Evolutionary conservation across 108 stramenopile genomes (phyloP).

Genomic region (Ochromonas danica): DNA sequence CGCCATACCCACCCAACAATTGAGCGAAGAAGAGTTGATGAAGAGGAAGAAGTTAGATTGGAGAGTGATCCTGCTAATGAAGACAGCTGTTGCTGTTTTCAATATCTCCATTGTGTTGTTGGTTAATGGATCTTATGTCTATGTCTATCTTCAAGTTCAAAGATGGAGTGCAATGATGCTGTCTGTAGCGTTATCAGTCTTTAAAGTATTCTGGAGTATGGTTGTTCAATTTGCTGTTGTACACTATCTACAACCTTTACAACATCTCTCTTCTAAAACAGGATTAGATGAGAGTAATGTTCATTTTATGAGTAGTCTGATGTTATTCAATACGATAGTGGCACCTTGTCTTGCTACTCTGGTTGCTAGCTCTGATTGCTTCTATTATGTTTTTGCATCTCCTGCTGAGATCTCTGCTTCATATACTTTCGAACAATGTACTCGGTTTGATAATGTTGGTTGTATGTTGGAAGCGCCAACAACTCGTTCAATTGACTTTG

Average conservation of each 20-base stretch:
- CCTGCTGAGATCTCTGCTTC: neutral
- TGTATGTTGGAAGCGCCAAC: neutral
- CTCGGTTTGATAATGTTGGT: neutral
- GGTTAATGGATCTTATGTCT: neutral
- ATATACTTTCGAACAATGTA: constrained; percentile 4
- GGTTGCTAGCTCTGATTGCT: neutral
- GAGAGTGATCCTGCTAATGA: too few relatives aligned
- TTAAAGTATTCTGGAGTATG: neutral
- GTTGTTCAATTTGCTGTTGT: neutral
- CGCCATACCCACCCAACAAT: too few relatives aligned
- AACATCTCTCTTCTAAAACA: neutral
- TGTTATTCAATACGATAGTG: constrained; percentile 5
- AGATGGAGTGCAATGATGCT: constrained; percentile 1
- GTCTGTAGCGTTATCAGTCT: neutral
- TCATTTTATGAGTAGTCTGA: neutral
- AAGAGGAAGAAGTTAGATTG: too few relatives aligned
- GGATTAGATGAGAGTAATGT: neutral
- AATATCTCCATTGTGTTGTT: too few relatives aligned
- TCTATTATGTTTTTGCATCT: constrained; percentile 11
- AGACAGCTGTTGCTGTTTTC: too few relatives aligned
- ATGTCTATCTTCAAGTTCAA: neutral
- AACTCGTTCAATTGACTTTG: neutral
- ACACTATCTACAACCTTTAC: neutral
- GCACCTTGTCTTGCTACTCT: neutral
- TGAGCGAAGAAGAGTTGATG: too few relatives aligned